These are phyloP conservation scores for Gorgonomyces haynaldii DNA, from an alignment of 192 early-diverging fungal species.

Conservation along the genomic window DNA sequence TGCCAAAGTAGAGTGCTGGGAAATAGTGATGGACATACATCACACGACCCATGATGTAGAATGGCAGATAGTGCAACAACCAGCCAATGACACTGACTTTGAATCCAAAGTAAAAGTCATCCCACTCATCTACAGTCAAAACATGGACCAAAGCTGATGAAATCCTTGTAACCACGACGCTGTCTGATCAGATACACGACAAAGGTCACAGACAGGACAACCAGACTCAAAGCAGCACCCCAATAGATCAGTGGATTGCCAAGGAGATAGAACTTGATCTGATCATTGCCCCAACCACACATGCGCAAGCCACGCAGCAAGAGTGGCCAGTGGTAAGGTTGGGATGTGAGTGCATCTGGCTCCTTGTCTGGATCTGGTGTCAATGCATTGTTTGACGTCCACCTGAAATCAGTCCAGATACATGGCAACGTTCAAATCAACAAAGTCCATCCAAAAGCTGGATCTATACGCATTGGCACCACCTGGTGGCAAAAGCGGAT, in stretches of 20 bases:
- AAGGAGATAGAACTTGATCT: constrained; percentile 83
- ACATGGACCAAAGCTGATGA: constrained; percentile 20
- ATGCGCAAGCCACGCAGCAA: constrained; percentile 78
- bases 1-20: constrained; percentile 87
- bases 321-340: constrained; percentile 83
- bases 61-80: constrained; percentile 88
- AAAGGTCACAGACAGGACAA: constrained; percentile 32
- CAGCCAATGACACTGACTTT: constrained; percentile 76
- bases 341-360: constrained; percentile 62
- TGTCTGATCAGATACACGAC: constrained; percentile 49
- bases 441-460: constrained; percentile 72
- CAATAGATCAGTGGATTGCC: constrained; percentile 93
- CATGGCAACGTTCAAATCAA: constrained; percentile 89
- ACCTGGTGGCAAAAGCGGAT: constrained; percentile 66
- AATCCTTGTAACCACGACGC: constrained; percentile 53
- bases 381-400: constrained; percentile 90
- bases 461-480: constrained; percentile 50
- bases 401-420: no score
- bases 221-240: constrained; percentile 44
- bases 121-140: constrained; percentile 33
- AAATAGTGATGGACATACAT: constrained; percentile 97
- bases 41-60: constrained; percentile 93
- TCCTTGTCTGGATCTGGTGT: constrained; percentile 86
- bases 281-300: constrained; percentile 79
- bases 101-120: constrained; percentile 58